A percentile compares a stretch with the other conserved stretches of the same genome.
phyloP scores from a whole-genome alignment of 345 rosid genomes.

The Corchorus capsularis region DNA sequence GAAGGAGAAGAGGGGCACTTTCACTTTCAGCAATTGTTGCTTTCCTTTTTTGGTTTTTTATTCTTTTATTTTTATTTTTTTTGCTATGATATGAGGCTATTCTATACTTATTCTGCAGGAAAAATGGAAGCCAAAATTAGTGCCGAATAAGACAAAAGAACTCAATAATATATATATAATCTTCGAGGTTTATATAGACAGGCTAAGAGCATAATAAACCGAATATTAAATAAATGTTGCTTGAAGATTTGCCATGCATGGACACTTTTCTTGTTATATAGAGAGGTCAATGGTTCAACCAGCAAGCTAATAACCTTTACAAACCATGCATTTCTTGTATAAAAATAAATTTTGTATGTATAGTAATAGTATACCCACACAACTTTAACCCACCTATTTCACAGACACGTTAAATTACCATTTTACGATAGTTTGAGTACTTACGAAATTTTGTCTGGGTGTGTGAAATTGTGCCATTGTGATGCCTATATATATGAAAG shows the following conservation, averaged over 20 bases:
- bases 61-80: background rate
- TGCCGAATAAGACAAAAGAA: background rate
- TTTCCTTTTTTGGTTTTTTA: background rate
- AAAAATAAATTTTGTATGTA: no score
- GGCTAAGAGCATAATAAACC: background rate
- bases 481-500: no score
- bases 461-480: no score
- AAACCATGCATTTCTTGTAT: no score
- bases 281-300: no score
- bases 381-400: no score
- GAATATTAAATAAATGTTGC: background rate
- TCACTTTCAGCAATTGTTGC: background rate
- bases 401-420: no score
- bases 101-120: background rate
- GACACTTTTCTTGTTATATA: no score
- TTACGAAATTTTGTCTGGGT: no score
- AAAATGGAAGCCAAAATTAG: background rate
- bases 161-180: background rate
- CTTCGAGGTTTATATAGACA: background rate
- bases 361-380: no score
- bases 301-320: no score
- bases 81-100: background rate
- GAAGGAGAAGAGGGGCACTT: background rate
- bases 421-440: no score
- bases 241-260: constrained; percentile 23